Evolutionary conservation across 768 basidiomycete species (phyloP).

Genomic region (Astraeus odoratus): DNA sequence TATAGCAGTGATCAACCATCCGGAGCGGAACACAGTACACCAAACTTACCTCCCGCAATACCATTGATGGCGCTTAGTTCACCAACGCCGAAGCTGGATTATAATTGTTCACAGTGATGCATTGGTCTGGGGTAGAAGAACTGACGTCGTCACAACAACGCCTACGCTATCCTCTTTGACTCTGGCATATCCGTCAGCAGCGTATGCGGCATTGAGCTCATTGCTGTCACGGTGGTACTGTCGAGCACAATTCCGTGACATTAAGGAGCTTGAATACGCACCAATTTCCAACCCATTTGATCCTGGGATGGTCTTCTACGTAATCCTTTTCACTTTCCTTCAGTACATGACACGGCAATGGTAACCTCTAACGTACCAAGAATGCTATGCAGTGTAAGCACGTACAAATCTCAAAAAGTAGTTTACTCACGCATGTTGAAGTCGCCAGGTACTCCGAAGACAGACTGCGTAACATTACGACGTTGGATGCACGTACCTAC

Average conservation of each 20-base stretch:
- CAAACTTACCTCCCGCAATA: constrained; percentile 57
- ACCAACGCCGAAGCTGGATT: constrained; percentile 79
- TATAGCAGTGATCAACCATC: constrained; percentile 17
- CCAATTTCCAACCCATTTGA: constrained; percentile 89
- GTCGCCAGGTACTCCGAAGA: constrained; percentile 87
- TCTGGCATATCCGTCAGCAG: constrained; percentile 89
- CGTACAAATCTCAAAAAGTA: neutral
- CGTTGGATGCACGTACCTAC: neutral
- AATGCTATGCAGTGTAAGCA: constrained; percentile 17
- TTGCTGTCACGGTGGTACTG: constrained; percentile 56
- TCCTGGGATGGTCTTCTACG: constrained; percentile 68
- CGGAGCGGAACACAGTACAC: neutral
- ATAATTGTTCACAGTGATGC: neutral
- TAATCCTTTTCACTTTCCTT: constrained; percentile 62
- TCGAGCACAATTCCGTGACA: too few species aligned
- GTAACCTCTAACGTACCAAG: constrained; percentile 15
- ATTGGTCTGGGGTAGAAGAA: neutral
- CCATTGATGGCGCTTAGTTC: constrained; percentile 85
- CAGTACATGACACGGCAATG: neutral
- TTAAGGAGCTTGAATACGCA: constrained; percentile 22
- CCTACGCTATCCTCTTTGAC: constrained; percentile 71
- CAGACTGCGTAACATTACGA: constrained; percentile 37
- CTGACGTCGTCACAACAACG: constrained; percentile 73
- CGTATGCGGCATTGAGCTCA: constrained; percentile 83
- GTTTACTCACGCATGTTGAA: constrained; percentile 56